Conservation (phyloP, 306 rosid species). For the Nissolia schottii region DNA sequence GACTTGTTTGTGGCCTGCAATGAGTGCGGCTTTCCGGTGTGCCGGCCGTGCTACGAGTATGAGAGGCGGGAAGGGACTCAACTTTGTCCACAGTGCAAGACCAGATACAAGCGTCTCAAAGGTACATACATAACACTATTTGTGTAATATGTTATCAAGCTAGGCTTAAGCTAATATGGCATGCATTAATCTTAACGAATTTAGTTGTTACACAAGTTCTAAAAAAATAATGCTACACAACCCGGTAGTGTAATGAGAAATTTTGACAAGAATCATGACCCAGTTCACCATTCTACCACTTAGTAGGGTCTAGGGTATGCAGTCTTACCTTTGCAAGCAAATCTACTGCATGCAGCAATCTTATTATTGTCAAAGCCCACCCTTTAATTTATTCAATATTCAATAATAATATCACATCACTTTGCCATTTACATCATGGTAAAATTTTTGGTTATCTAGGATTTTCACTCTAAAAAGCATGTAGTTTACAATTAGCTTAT, state of each 20-base stretch:
- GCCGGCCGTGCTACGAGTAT: conserved; percentile 95
- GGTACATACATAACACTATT: conserved; percentile 45
- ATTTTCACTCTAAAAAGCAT: neutral
- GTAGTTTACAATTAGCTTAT: neutral
- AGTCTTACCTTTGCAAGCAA: no score
- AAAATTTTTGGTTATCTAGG: no score
- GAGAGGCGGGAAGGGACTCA: conserved; percentile 93
- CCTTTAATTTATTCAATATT: no score
- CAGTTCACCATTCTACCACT: no score
- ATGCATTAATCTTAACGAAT: neutral
- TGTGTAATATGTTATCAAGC: neutral
- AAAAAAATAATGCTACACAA: no score
- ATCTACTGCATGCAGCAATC: no score
- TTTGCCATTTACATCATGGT: no score
- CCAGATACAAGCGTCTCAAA: conserved; percentile 90
- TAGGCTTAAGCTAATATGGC: neutral
- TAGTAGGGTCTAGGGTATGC: no score
- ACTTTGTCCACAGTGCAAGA: conserved; percentile 89
- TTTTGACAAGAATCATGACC: no score
- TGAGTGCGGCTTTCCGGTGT: conserved; percentile 93
- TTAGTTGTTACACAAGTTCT: neutral
- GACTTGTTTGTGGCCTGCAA: conserved; percentile 94
- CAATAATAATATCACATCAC: no score
- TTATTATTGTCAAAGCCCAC: no score
- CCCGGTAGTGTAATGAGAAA: no score